A percentile compares a stretch with the other conserved stretches of the same genome.
Evolutionary conservation across 2,329 filamentous ascomycete genomes (phyloP).

Genomic region (Aspergillus fijiensis): DNA sequence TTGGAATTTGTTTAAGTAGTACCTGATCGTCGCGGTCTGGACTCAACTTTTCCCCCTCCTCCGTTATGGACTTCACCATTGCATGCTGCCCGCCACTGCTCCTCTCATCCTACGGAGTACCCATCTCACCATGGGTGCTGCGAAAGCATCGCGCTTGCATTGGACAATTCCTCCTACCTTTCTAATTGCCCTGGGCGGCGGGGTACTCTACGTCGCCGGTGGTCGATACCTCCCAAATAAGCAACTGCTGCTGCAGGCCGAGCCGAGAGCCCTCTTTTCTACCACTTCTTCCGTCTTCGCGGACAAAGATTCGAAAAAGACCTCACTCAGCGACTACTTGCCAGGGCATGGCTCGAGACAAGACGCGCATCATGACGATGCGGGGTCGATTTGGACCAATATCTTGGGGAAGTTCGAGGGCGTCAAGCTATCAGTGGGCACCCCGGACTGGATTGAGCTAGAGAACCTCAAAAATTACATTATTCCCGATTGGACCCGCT

Average conservation of each 20-base stretch:
- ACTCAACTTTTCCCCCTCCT: background rate
- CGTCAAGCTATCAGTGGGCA: slow-evolving; percentile 41
- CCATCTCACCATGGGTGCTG: slow-evolving; percentile 35
- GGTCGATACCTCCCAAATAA: slow-evolving; percentile 27
- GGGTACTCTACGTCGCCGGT: slow-evolving; percentile 26
- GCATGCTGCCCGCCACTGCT: slow-evolving; percentile 23
- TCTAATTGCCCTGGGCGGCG: slow-evolving; percentile 29
- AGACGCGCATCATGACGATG: slow-evolving; percentile 24
- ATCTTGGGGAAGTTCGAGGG: slow-evolving; percentile 52
- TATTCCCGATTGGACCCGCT: slow-evolving; percentile 77
- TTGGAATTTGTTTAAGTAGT: slow-evolving; percentile 1
- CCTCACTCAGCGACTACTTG: slow-evolving; percentile 1
- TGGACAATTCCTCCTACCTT: slow-evolving; percentile 39
- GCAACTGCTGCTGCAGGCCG: slow-evolving; percentile 16
- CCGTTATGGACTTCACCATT: slow-evolving; percentile 14
- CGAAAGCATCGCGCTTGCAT: slow-evolving; percentile 32
- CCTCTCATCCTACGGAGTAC: slow-evolving; percentile 21
- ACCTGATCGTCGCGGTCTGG: slow-evolving; percentile 20
- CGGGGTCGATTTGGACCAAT: slow-evolving; percentile 45
- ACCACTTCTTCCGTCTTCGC: slow-evolving; percentile 17
- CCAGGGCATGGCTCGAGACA: slow-evolving; percentile 9
- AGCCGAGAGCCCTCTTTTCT: slow-evolving; percentile 28
- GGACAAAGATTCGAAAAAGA: slow-evolving; percentile 15
- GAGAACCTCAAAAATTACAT: slow-evolving; percentile 67
- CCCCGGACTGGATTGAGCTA: slow-evolving; percentile 46